Evolutionary conservation across 139 green algal genomes (phyloP).

Genomic region (Mychonastes homosphaera): DNA sequence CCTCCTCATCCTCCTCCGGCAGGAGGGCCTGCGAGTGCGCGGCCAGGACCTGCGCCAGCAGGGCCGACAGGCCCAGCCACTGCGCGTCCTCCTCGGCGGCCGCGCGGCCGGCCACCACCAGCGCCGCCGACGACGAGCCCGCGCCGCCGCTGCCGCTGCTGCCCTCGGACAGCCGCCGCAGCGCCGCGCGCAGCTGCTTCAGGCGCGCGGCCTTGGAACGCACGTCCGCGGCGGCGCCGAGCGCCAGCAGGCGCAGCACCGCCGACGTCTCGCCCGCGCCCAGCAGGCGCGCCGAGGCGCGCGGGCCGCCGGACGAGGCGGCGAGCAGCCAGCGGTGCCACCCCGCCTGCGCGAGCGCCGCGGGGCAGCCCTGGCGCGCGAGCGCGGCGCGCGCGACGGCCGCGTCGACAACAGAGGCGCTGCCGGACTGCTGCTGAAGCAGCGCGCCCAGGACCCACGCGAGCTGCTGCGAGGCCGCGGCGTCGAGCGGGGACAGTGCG

Average conservation of each 20-base stretch:
- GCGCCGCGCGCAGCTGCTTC: conserved; percentile 60
- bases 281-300: conserved; percentile 19
- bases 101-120: conserved; percentile 1
- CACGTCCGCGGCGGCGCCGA: conserved; percentile 20
- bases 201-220: conserved; percentile 35
- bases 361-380: too few species aligned
- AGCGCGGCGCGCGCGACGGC: too few species aligned
- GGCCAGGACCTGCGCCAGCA: conserved; percentile 40
- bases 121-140: background rate
- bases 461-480: background rate
- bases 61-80: conserved; percentile 23
- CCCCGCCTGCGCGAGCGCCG: too few species aligned
- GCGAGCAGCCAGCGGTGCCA: too few species aligned
- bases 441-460: background rate
- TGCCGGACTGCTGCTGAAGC: conserved; percentile 22
- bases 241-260: conserved; percentile 3
- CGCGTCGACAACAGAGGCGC: too few species aligned
- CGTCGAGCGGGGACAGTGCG: conserved; percentile 7
- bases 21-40: conserved; percentile 28
- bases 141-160: conserved; percentile 4
- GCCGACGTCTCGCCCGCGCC: conserved; percentile 10
- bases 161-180: conserved; percentile 29
- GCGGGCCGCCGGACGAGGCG: too few species aligned
- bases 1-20: conserved; percentile 1
- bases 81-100: background rate